phyloP scores from a whole-genome alignment of 148 eudicot genomes.

The Spergularia bocconei region DNA sequence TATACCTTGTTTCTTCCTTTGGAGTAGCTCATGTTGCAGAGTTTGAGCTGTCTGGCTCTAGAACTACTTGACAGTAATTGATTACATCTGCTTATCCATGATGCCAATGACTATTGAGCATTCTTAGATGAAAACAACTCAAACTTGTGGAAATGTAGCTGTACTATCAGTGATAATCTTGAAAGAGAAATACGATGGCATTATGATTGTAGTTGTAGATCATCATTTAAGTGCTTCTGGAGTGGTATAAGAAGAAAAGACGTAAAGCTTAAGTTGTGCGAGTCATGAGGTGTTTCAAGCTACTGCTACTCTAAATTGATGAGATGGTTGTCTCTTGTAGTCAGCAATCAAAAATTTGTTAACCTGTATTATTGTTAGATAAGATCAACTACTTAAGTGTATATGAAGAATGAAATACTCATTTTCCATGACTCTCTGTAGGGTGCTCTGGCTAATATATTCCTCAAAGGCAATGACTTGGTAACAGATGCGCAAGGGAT shows the following conservation, averaged over 20 bases:
- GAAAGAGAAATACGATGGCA: too few relatives aligned
- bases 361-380: not conserved
- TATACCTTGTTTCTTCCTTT: too few relatives aligned
- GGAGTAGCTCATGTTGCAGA: too few relatives aligned
- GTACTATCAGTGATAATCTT: too few relatives aligned
- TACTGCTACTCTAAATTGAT: not conserved
- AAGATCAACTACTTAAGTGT: not conserved
- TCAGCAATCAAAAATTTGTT: too few relatives aligned
- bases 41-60: not conserved
- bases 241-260: too few relatives aligned
- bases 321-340: not conserved
- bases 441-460: conserved; percentile 93
- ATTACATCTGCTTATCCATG: too few relatives aligned
- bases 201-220: too few relatives aligned
- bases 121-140: not conserved
- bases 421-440: conserved; percentile 20
- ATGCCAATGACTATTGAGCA: not conserved
- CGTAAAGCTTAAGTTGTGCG: too few relatives aligned
- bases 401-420: not conserved
- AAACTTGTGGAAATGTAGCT: not conserved
- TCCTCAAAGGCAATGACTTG: conserved; percentile 66
- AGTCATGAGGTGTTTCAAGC: too few relatives aligned
- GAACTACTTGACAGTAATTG: not conserved
- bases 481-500: conserved; percentile 76
- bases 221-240: too few relatives aligned